Percentiles rank a stretch among this genome's conserved stretches.
Evolutionary conservation across 1,284 basidiomycete genomes (phyloP).

Genomic region (Moesziomyces sp.): DNA sequence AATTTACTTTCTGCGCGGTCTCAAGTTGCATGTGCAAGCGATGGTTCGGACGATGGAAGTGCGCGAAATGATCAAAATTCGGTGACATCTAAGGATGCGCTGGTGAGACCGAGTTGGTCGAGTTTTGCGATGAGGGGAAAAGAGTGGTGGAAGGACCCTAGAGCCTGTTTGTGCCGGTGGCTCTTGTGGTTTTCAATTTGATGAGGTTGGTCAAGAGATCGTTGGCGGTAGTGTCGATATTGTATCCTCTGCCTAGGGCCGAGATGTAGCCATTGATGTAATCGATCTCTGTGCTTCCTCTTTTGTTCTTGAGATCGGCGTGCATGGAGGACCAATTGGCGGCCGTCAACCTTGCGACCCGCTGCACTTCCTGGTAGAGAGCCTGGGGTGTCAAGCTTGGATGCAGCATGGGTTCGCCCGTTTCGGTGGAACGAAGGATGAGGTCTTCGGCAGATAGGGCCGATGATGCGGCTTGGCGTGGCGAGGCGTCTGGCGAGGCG

Average conservation of each 20-base stretch:
- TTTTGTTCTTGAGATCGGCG: conserved; percentile 46
- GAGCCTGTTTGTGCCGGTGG: conserved; percentile 27
- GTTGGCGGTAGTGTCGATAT: conserved; percentile 76
- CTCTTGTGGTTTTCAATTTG: conserved; percentile 69
- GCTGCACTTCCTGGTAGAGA: conserved; percentile 53
- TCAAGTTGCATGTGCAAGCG: too few relatives aligned
- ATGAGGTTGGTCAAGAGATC: conserved; percentile 75
- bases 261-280: conserved; percentile 88
- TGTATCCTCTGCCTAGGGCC: conserved; percentile 75
- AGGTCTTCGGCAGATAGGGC: conserved; percentile 21
- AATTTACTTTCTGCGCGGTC: too few relatives aligned
- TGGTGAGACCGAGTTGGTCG: not conserved
- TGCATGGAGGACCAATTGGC: conserved; percentile 64
- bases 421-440: conserved; percentile 21
- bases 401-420: conserved; percentile 52
- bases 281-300: conserved; percentile 69
- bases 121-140: not conserved
- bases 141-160: not conserved
- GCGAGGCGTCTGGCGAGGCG: conserved; percentile 1
- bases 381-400: conserved; percentile 50
- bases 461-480: not conserved
- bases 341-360: conserved; percentile 48
- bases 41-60: not conserved
- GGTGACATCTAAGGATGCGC: not conserved
- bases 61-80: not conserved